Percentiles rank a stretch among this genome's conserved stretches.
Evolutionary conservation across 345 rosid genomes (phyloP).

Genomic region (Sisymbrium altissimum): DNA sequence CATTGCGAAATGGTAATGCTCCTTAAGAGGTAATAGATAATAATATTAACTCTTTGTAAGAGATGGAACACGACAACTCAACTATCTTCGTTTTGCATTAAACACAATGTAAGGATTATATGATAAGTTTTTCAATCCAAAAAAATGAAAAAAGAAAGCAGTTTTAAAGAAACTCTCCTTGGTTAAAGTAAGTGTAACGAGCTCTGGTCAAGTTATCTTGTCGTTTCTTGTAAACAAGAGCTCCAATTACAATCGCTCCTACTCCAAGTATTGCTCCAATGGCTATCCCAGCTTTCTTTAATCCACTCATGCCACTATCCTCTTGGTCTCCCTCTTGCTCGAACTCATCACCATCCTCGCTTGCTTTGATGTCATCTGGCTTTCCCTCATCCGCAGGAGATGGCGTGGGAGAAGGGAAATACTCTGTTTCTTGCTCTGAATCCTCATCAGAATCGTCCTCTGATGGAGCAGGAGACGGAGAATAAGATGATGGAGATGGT

Average conservation of each 20-base stretch:
- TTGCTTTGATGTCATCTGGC: conserved; percentile 20
- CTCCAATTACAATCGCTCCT: conserved; percentile 29
- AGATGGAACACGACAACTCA: not conserved
- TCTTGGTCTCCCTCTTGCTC: not conserved
- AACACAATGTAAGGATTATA: conserved; percentile 18
- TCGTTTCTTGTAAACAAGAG: conserved; percentile 35
- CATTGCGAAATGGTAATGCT: conserved; percentile 98
- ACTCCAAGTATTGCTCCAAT: conserved; percentile 22
- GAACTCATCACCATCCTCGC: not conserved
- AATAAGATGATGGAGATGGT: conserved; percentile 7
- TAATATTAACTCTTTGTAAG: not conserved
- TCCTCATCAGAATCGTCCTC: not conserved
- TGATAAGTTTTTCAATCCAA: conserved; percentile 1
- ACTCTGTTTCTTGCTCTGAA: conserved; percentile 18
- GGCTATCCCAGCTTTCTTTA: conserved; percentile 22
- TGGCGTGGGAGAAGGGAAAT: conserved; percentile 19
- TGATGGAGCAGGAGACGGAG: conserved; percentile 4
- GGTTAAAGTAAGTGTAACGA: conserved; percentile 31
- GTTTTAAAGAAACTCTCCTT: conserved; percentile 26
- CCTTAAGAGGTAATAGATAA: conserved; percentile 52
- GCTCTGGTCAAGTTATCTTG: conserved; percentile 33
- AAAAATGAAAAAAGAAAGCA: not conserved
- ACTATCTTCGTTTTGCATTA: conserved; percentile 3
- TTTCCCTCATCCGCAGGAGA: conserved; percentile 6
- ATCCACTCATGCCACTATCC: conserved; percentile 11